Percentiles rank a stretch among this genome's conserved stretches.
These are phyloP conservation scores for Apiospora sp. DNA, from an alignment of 2,329 filamentous ascomycete genomes.

Conservation along the genomic window DNA sequence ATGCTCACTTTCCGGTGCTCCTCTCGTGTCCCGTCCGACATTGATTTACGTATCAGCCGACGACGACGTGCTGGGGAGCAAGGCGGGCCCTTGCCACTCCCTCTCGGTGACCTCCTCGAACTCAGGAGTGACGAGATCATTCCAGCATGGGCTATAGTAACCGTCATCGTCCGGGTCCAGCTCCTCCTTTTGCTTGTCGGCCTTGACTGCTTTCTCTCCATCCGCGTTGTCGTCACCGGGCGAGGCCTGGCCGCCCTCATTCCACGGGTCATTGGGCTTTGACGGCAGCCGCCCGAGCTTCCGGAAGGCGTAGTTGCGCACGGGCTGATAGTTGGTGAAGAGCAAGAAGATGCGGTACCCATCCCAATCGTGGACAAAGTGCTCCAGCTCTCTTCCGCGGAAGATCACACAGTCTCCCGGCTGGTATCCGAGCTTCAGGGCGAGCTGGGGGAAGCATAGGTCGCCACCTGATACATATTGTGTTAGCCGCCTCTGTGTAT, in stretches of 20 bases:
- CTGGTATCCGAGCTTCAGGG: conserved; percentile 25
- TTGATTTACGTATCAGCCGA: neutral
- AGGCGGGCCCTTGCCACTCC: neutral
- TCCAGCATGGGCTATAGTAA: conserved; percentile 1
- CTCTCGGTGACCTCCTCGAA: neutral
- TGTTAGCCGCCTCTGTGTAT: neutral
- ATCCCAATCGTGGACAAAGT: conserved; percentile 29
- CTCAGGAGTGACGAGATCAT: neutral
- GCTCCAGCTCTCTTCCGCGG: conserved; percentile 28
- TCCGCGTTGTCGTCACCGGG: neutral
- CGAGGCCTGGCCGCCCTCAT: neutral
- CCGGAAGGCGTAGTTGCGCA: conserved; percentile 29
- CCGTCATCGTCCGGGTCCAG: neutral
- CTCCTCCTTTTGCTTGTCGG: neutral
- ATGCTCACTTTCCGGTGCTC: neutral
- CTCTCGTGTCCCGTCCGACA: neutral
- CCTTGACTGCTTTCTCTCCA: neutral
- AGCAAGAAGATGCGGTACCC: conserved; percentile 29
- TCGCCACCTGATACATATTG: conserved; percentile 24
- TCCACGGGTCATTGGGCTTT: neutral
- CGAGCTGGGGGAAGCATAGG: conserved; percentile 28
- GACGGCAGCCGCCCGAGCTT: neutral
- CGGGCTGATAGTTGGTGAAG: conserved; percentile 29
- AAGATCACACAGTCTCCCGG: conserved; percentile 27
- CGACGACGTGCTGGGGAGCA: conserved; percentile 6